phyloP scores from a whole-genome alignment of 192 early-diverging fungal genomes.

The Mortierella hygrophila region DNA sequence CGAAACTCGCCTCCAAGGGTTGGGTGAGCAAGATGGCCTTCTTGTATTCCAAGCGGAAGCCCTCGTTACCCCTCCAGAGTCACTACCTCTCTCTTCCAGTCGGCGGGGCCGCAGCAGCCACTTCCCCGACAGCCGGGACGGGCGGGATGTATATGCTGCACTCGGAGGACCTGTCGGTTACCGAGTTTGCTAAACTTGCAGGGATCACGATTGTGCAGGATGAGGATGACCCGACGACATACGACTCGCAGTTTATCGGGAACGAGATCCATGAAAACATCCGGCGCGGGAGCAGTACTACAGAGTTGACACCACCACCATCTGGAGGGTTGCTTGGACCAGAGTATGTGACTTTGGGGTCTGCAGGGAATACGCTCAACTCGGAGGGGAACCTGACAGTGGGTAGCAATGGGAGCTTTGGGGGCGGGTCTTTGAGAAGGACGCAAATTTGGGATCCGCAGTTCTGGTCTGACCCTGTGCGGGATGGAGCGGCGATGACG shows the following conservation, averaged over 20 bases:
- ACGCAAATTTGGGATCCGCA: constrained; percentile 48
- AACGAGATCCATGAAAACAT: not conserved
- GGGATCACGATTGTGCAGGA: constrained; percentile 49
- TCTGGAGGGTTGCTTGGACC: not conserved
- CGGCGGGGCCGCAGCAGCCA: constrained; percentile 16
- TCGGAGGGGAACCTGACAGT: constrained; percentile 27
- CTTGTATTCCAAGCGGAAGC: constrained; percentile 22
- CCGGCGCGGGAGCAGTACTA: not conserved
- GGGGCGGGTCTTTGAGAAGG: not conserved
- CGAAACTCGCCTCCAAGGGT: constrained; percentile 12
- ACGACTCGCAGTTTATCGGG: not conserved
- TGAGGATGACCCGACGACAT: constrained; percentile 5
- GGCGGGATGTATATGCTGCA: constrained; percentile 36
- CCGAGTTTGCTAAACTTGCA: constrained; percentile 50
- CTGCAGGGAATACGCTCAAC: constrained; percentile 16
- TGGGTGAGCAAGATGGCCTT: constrained; percentile 22
- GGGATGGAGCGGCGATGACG: not conserved
- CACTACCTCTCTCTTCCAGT: constrained; percentile 44
- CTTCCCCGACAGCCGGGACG: not conserved
- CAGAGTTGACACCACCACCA: not conserved
- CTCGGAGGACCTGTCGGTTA: constrained; percentile 42
- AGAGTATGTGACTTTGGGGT: not conserved
- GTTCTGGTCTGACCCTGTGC: constrained; percentile 32
- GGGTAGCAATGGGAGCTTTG: constrained; percentile 10
- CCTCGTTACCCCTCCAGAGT: not conserved